These are phyloP conservation scores for Prinsepia uniflora DNA, from an alignment of 306 rosid genomes.

Conservation along the genomic window DNA sequence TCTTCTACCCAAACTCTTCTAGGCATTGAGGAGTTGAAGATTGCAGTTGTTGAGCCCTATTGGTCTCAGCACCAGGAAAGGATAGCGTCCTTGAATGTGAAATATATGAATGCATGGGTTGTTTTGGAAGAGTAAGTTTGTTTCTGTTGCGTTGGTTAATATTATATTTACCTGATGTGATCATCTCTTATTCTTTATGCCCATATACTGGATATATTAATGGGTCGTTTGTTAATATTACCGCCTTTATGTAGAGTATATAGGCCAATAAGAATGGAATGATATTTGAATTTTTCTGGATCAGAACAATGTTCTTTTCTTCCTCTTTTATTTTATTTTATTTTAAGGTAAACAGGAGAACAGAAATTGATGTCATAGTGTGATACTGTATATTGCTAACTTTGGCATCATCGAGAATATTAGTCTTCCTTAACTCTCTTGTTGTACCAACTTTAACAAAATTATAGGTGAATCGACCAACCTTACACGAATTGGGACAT, in stretches of 20 bases:
- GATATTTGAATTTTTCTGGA: not conserved
- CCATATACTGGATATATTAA: not conserved
- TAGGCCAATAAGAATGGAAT: not conserved
- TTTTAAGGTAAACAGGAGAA: not conserved
- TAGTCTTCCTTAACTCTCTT: not conserved
- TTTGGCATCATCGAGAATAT: not conserved
- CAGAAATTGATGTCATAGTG: not conserved
- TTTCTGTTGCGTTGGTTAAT: slow-evolving; percentile 1
- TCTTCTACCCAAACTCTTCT: slow-evolving; percentile 21
- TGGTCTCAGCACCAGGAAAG: slow-evolving; percentile 61
- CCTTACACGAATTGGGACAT: not conserved
- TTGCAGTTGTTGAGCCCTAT: slow-evolving; percentile 56
- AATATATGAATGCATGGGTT: slow-evolving; percentile 60
- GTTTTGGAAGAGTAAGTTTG: slow-evolving; percentile 48
- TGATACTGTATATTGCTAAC: not conserved
- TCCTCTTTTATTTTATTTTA: not conserved
- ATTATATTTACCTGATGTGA: slow-evolving; percentile 4
- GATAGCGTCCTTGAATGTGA: slow-evolving; percentile 57
- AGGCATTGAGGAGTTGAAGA: slow-evolving; percentile 78
- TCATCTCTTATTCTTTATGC: not conserved
- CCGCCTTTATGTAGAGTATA: not conserved
- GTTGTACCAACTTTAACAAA: not conserved
- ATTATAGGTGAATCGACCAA: not conserved
- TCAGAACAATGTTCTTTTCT: not conserved
- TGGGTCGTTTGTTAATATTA: not conserved